A percentile compares a stretch with the other conserved stretches of the same genome.
Evolutionary conservation across 2,329 filamentous ascomycete species (phyloP).

Genomic region (Ophiostoma ulmi): DNA sequence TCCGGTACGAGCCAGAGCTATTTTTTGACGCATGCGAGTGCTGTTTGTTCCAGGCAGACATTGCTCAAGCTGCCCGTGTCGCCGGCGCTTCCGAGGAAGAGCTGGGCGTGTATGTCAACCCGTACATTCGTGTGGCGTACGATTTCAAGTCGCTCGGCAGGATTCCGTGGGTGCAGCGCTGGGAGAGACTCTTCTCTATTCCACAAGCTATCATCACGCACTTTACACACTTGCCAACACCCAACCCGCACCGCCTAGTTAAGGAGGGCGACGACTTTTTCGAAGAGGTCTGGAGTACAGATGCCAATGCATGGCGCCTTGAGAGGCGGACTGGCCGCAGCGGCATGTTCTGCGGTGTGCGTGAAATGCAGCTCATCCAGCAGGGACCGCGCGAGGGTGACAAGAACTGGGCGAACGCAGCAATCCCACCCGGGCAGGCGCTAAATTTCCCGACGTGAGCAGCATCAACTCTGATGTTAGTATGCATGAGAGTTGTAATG

Average conservation of each 20-base stretch:
- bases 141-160: constrained; percentile 51
- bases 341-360: constrained; percentile 52
- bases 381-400: constrained; percentile 31
- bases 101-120: constrained; percentile 67
- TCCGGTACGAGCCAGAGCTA: constrained; percentile 53
- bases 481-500: background rate
- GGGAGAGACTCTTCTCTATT: constrained; percentile 51
- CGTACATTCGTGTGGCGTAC: constrained; percentile 68
- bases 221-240: constrained; percentile 39
- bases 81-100: constrained; percentile 36
- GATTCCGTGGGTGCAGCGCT: constrained; percentile 56
- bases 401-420: constrained; percentile 36
- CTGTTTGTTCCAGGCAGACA: constrained; percentile 52
- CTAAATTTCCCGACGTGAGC: constrained; percentile 32
- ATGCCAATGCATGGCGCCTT: constrained; percentile 37
- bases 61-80: constrained; percentile 37
- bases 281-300: constrained; percentile 47
- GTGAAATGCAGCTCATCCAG: constrained; percentile 43
- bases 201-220: constrained; percentile 42
- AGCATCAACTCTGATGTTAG: background rate
- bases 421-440: constrained; percentile 35
- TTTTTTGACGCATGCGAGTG: constrained; percentile 63
- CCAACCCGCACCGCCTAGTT: constrained; percentile 60
- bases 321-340: constrained; percentile 43
- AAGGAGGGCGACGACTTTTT: constrained; percentile 50